Base-by-base conservation (phyloP, 345 rosid species). In the Linum lewisii region DNA sequence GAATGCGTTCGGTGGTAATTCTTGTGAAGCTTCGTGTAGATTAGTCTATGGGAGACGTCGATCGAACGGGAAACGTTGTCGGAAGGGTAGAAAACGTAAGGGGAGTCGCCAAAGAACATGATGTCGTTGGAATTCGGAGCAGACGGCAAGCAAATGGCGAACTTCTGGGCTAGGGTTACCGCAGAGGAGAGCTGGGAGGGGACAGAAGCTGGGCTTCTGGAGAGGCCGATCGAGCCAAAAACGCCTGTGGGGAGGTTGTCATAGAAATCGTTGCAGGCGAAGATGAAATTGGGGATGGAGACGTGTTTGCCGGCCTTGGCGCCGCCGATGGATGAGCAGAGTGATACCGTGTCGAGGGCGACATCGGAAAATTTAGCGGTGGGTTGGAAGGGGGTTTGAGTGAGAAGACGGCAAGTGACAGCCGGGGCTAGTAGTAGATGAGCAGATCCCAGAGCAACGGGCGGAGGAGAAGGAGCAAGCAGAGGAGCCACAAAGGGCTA, bases 131-230 rank as follows among this genome's bases (percentile, higher is more conserved):
- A 24, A 21, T 51, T 51, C 2, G 64, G 20, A 13, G 59, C 24
- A 19, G 70, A 66, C 9, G 70, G 70, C 54, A 66, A 60, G 59
- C 70, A 66, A 0, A 66, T 20, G 11, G 70, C 70, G 13, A 66
- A 44, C 53, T 59, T 66, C 18, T 54, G 58, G 10, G 29, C 53
- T 21, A 66, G 32, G 20, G 6, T 60, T 38, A 58, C 70, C 24
- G 64, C 70, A 7, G 60, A 66, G 20, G 55, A n/a, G 19, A 66
- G 44, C 42, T 66, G 70, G 5, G 54, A 4, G 9, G 64, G 64
- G 20, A 53, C 1, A 5, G 60, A 58, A 44, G 59, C 21, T 24
- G n/a, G 21, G 18, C 32, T 22, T 23, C 26, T 59, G 9, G 59
- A 38, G 1, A 66, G 53, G 1, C 70, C 64, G 38, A 66, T 13